Percentiles rank a stretch among this genome's conserved stretches.
Evolutionary conservation across 202 grass and related monocot species (phyloP).

Genomic region (Schoenoplectus triqueter): DNA sequence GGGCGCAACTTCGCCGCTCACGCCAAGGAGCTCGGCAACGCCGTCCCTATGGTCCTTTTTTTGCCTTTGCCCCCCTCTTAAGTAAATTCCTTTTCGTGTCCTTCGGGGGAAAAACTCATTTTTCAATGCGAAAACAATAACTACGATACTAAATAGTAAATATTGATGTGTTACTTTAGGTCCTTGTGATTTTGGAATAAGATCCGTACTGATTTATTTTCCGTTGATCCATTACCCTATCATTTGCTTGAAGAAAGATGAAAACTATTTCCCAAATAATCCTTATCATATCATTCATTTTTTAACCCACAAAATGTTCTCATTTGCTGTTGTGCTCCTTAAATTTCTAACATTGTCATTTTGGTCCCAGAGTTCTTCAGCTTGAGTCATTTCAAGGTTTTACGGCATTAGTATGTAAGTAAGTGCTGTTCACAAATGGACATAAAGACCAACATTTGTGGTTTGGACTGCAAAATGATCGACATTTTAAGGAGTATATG

Average conservation of each 20-base stretch:
- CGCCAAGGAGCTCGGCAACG: slow-evolving; percentile 93
- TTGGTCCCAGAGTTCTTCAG: slow-evolving; percentile 3
- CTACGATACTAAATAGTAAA: too few relatives aligned
- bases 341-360: neutral
- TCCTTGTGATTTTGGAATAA: neutral
- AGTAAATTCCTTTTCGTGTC: neutral
- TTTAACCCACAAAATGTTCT: neutral
- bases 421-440: neutral
- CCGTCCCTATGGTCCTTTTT: slow-evolving; percentile 75
- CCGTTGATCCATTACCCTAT: neutral
- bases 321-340: neutral
- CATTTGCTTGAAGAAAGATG: neutral
- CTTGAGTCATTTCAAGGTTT: neutral
- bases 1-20: slow-evolving; percentile 81
- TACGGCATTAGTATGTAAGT: neutral
- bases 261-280: neutral
- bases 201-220: neutral
- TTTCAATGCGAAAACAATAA: too few relatives aligned
- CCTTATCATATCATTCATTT: neutral
- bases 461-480: neutral
- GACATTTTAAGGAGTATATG: neutral
- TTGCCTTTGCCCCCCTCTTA: neutral
- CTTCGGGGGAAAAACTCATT: too few relatives aligned
- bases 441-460: neutral
- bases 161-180: too few relatives aligned